Evolutionary conservation across 2,329 filamentous ascomycete genomes (phyloP).

Genomic region (Fusarium siculi): DNA sequence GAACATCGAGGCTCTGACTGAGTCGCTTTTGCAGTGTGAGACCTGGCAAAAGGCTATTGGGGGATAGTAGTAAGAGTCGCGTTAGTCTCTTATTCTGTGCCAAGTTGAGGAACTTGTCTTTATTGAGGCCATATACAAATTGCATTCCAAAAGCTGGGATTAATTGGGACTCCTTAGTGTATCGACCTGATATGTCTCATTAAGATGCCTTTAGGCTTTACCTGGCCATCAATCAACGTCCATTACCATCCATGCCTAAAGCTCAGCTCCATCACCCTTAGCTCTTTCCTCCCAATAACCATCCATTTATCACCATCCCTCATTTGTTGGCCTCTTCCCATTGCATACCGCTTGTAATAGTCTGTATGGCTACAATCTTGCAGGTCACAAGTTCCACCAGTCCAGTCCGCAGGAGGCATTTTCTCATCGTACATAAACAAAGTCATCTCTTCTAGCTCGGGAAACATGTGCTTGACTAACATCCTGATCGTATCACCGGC

Average conservation of each 20-base stretch:
- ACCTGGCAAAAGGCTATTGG: background rate
- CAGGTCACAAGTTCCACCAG: background rate
- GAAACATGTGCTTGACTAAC: background rate
- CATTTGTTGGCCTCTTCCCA: background rate
- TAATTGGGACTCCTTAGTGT: accelerated
- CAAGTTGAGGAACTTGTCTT: accelerated
- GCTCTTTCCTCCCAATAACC: background rate
- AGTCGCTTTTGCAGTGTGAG: accelerated
- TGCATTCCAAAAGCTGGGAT: background rate
- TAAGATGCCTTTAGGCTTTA: background rate
- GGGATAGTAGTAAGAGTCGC: accelerated
- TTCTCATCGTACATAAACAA: background rate
- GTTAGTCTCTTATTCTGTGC: no score
- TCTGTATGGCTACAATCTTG: background rate
- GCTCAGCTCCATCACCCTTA: background rate
- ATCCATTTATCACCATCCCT: background rate
- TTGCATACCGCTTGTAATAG: background rate
- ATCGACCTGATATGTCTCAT: background rate
- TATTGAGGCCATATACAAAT: background rate
- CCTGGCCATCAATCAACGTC: background rate
- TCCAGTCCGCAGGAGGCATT: background rate
- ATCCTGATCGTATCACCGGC: background rate
- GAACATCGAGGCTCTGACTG: background rate
- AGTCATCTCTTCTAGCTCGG: background rate
- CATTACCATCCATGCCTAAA: background rate